A percentile compares a stretch with the other conserved stretches of the same genome.
These are phyloP conservation scores for peach (Prunus persica) DNA, from an alignment of 306 rosid species.

Conservation along the genomic window DNA sequence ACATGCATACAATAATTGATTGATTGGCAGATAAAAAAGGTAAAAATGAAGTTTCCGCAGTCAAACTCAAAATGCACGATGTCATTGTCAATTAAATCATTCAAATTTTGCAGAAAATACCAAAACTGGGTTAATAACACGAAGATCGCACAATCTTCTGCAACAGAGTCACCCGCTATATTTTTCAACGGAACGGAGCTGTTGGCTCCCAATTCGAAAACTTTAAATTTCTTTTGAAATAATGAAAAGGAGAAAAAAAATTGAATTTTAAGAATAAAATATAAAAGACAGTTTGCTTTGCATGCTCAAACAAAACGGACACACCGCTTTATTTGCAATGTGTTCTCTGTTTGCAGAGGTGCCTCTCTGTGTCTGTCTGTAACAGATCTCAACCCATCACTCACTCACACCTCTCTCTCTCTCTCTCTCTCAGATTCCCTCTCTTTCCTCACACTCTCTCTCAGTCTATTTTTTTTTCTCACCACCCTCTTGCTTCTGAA, in stretches of 20 bases:
- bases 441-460: constrained; percentile 4
- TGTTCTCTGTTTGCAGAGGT: constrained; percentile 43
- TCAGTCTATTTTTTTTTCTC: not conserved
- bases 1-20: not conserved
- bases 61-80: not conserved
- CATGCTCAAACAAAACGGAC: constrained; percentile 60
- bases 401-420: constrained; percentile 12
- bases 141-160: not conserved
- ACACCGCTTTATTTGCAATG: constrained; percentile 61
- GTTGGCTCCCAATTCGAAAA: constrained; percentile 5
- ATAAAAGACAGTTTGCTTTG: constrained; percentile 18
- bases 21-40: not conserved
- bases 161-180: constrained; percentile 3
- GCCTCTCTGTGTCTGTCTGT: constrained; percentile 39
- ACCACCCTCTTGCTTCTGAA: constrained; percentile 3
- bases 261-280: not conserved
- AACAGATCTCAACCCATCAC: constrained; percentile 60
- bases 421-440: not conserved
- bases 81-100: not conserved
- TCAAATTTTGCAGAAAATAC: not conserved
- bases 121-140: not conserved
- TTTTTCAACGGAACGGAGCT: not conserved
- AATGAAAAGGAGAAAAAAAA: not conserved
- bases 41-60: not conserved
- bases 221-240: not conserved